phyloP scores from a whole-genome alignment of 495 filamentous ascomycete species.

The Articulospora tetracladia region DNA sequence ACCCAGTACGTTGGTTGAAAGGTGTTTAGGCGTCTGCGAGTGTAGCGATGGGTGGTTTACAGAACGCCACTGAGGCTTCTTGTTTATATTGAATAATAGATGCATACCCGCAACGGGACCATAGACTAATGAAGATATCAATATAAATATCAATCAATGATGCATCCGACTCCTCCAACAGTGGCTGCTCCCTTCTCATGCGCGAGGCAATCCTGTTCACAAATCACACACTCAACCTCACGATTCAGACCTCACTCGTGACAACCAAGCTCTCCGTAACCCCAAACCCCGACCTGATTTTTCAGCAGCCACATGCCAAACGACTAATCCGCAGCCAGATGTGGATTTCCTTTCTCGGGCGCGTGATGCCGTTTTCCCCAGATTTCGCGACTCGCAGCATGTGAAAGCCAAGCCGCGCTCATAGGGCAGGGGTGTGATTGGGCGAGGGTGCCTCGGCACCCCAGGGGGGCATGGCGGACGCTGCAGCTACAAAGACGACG shows the following conservation, averaged over 20 bases:
- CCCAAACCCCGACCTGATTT: neutral
- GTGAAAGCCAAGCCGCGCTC: neutral
- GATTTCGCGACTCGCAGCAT: neutral
- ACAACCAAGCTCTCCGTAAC: neutral
- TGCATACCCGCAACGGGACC: neutral
- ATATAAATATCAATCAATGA: neutral
- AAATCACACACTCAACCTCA: neutral
- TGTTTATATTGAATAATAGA: neutral
- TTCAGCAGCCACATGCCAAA: neutral
- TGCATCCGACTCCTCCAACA: neutral
- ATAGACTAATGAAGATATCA: neutral
- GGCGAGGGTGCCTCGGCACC: neutral
- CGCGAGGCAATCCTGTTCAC: neutral
- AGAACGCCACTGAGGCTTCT: neutral
- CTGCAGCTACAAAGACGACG: neutral
- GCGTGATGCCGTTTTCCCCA: constrained; percentile 4
- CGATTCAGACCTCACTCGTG: neutral
- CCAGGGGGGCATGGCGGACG: neutral
- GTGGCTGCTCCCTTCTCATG: too few species aligned
- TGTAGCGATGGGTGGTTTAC: neutral
- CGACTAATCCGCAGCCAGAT: neutral
- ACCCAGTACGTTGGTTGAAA: neutral
- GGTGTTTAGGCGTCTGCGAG: neutral
- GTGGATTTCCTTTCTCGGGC: constrained; percentile 7
- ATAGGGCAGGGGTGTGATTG: neutral